Percentiles rank a stretch among this genome's conserved stretches.
Conservation (phyloP, 805 yeast genomes). For the Cyberlindnera saturnus region DNA sequence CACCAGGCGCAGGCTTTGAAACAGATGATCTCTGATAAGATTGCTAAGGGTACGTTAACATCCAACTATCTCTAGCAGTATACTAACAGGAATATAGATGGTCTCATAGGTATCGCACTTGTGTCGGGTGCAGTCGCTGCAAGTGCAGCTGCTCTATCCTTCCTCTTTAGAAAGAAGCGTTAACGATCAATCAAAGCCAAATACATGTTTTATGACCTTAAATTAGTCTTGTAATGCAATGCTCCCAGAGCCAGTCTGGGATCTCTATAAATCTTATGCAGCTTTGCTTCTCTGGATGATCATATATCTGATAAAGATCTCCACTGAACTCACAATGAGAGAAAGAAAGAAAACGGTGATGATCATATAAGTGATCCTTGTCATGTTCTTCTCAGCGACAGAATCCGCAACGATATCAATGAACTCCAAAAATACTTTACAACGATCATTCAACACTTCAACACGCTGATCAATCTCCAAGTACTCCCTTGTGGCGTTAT, state of each 20-base stretch:
- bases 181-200: slow-evolving; percentile 2
- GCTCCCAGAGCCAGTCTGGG: too few species aligned
- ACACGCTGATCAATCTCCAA: slow-evolving; percentile 93
- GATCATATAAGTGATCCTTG: slow-evolving; percentile 85
- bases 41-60: slow-evolving; percentile 40
- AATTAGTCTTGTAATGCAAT: too few species aligned
- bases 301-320: slow-evolving; percentile 54
- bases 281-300: slow-evolving; percentile 28
- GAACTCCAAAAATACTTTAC: slow-evolving; percentile 89
- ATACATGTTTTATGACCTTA: too few species aligned
- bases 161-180: slow-evolving; percentile 31
- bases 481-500: slow-evolving; percentile 84
- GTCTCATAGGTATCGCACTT: slow-evolving; percentile 81
- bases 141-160: slow-evolving; percentile 59
- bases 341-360: slow-evolving; percentile 76
- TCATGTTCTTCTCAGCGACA: slow-evolving; percentile 88
- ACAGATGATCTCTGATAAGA: slow-evolving; percentile 73
- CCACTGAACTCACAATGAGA: slow-evolving; percentile 68
- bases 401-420: slow-evolving; percentile 91
- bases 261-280: not conserved
- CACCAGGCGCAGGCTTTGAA: slow-evolving; percentile 68
- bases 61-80: not conserved
- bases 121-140: slow-evolving; percentile 83
- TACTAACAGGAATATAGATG: slow-evolving; percentile 39
- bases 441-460: slow-evolving; percentile 86